Evolutionary conservation across 2,329 filamentous ascomycete genomes (phyloP).

Genomic region (Byssothecium circinans): DNA sequence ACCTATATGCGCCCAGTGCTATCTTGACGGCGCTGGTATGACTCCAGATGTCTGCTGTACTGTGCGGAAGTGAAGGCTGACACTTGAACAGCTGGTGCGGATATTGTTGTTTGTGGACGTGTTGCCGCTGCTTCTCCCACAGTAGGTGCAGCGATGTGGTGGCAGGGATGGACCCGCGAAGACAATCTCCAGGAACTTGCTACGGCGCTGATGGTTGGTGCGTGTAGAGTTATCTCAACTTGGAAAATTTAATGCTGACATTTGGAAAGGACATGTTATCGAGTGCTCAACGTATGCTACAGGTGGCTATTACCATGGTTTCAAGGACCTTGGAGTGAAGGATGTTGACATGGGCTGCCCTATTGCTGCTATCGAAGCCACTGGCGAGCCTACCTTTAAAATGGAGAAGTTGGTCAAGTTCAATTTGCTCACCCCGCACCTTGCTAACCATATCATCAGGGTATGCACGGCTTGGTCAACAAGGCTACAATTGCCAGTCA

Average conservation of each 20-base stretch:
- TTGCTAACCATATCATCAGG: conserved; percentile 6
- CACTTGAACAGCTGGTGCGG: conserved; percentile 15
- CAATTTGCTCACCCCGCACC: not conserved
- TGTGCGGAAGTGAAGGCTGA: not conserved
- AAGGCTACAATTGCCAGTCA: conserved; percentile 31
- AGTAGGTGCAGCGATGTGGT: conserved; percentile 58
- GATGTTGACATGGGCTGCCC: conserved; percentile 42
- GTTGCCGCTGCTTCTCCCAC: conserved; percentile 38
- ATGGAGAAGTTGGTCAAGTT: conserved; percentile 20
- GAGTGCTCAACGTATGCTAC: conserved; percentile 29
- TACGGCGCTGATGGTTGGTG: conserved; percentile 54
- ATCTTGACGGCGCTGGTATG: conserved; percentile 27
- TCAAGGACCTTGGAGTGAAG: conserved; percentile 30
- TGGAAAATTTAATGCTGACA: conserved; percentile 42
- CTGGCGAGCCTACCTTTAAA: conserved; percentile 45
- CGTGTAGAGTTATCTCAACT: conserved; percentile 34
- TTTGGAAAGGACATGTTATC: conserved; percentile 7
- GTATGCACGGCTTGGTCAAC: conserved; percentile 43
- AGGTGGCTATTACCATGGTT: conserved; percentile 37
- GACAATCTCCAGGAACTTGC: conserved; percentile 52
- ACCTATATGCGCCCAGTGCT: conserved; percentile 30
- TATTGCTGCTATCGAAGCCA: conserved; percentile 50
- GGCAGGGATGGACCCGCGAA: conserved; percentile 54
- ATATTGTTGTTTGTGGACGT: conserved; percentile 28
- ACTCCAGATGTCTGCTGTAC: conserved; percentile 5